Evolutionary conservation across 352 stramenopile genomes (phyloP).

Genomic region (Pilasporangium apinafurcum): DNA sequence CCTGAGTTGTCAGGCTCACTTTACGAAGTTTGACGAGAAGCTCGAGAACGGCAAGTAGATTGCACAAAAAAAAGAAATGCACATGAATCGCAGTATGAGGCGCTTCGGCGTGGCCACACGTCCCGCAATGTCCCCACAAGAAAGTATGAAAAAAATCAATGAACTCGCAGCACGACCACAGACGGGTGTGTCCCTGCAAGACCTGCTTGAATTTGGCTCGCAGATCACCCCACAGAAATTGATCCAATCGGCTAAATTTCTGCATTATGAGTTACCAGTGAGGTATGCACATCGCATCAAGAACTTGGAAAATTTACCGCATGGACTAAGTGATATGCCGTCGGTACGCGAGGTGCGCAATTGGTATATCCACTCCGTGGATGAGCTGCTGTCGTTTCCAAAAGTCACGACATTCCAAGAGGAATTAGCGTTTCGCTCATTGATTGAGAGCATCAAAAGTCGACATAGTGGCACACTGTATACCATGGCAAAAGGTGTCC

Average conservation of each 20-base stretch:
- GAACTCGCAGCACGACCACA: conserved; percentile 67
- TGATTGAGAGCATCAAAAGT: conserved; percentile 97
- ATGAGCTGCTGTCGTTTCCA: conserved; percentile 90
- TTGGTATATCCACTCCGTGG: conserved; percentile 96
- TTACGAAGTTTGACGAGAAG: too few species aligned
- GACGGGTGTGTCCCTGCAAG: conserved; percentile 83
- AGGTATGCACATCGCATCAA: conserved; percentile 94
- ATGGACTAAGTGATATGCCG: conserved; percentile 92
- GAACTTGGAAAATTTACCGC: conserved; percentile 94
- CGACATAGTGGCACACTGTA: conserved; percentile 97
- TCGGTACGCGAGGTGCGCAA: conserved; percentile 93
- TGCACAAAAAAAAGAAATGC: too few species aligned
- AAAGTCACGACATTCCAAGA: conserved; percentile 80
- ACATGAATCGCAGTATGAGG: too few species aligned
- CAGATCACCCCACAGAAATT: conserved; percentile 79
- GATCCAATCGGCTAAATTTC: conserved; percentile 92
- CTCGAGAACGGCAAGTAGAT: too few species aligned
- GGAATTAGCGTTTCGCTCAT: conserved; percentile 88
- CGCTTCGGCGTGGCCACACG: conserved; percentile 20
- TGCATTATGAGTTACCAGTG: conserved; percentile 98
- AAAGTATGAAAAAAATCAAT: conserved; percentile 57
- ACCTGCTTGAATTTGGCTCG: conserved; percentile 86
- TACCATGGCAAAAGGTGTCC: conserved; percentile 98
- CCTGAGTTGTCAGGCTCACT: too few species aligned
- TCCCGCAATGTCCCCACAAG: conserved; percentile 10